phyloP scores from a whole-genome alignment of 2,329 filamentous ascomycete genomes.

The Ophiostoma novo-ulmi region DNA sequence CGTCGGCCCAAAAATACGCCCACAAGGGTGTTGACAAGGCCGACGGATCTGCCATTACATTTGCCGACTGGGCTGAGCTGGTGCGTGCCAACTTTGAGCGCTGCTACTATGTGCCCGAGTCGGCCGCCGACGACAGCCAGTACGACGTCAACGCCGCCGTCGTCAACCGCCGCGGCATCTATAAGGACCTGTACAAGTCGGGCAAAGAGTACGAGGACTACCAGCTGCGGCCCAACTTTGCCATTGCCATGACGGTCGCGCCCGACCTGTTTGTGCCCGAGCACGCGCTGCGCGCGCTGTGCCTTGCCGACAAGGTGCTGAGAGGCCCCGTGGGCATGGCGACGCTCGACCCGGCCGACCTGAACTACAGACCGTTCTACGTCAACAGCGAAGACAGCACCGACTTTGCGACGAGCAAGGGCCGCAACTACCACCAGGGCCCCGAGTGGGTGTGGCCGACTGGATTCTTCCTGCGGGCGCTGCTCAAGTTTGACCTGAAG shows the following conservation, averaged over 20 bases:
- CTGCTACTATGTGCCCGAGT: conserved; percentile 78
- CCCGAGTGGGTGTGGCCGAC: conserved; percentile 98
- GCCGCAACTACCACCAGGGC: conserved; percentile 95
- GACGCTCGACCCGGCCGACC: conserved; percentile 83
- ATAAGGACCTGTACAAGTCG: conserved; percentile 93
- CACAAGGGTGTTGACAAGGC: conserved; percentile 66
- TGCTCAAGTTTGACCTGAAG: conserved; percentile 83
- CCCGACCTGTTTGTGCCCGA: conserved; percentile 75
- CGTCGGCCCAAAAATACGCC: conserved; percentile 63
- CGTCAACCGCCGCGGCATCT: conserved; percentile 88
- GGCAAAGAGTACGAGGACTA: conserved; percentile 98
- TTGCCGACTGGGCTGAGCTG: conserved; percentile 70
- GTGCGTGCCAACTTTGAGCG: conserved; percentile 85
- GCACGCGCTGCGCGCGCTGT: conserved; percentile 74
- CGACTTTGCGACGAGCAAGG: conserved; percentile 88
- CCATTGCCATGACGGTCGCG: conserved; percentile 91
- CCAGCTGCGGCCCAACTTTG: conserved; percentile 88
- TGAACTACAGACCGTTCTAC: conserved; percentile 93
- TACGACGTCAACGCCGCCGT: conserved; percentile 77
- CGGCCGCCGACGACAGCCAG: conserved; percentile 62
- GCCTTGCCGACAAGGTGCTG: conserved; percentile 71
- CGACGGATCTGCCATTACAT: conserved; percentile 59
- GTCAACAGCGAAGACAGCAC: conserved; percentile 88
- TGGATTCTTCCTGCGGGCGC: conserved; percentile 86
- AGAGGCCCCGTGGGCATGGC: conserved; percentile 91